Conservation (phyloP, 169 alveolate genomes). For the Cryptosporidium sp. region DNA sequence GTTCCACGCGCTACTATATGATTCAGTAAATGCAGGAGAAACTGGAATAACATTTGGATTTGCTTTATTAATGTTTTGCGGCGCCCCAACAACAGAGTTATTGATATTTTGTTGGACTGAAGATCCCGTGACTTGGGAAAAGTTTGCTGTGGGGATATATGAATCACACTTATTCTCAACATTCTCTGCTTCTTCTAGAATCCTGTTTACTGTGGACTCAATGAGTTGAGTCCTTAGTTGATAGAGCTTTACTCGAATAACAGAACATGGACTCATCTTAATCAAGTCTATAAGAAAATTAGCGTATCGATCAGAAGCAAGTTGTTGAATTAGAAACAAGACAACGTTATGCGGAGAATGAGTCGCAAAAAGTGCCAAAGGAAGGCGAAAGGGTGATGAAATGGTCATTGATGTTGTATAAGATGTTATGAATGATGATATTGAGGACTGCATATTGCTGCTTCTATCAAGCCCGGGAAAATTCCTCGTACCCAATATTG, state of each 20-base stretch:
- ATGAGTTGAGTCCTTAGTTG: conserved; percentile 59
- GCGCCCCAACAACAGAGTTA: neutral
- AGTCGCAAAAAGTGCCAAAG: conserved; percentile 63
- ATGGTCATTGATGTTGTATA: conserved; percentile 56
- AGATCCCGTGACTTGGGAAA: neutral
- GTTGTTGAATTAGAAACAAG: conserved; percentile 56
- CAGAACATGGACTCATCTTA: conserved; percentile 46
- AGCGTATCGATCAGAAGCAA: conserved; percentile 61
- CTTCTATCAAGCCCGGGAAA: conserved; percentile 70
- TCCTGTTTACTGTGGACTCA: conserved; percentile 63
- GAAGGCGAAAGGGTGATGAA: conserved; percentile 74
- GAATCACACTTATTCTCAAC: conserved; percentile 41
- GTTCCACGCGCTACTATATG: conserved; percentile 67
- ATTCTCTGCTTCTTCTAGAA: conserved; percentile 37
- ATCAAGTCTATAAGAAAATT: conserved; percentile 61
- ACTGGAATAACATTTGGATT: conserved; percentile 23
- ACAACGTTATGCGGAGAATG: conserved; percentile 69
- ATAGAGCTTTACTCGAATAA: conserved; percentile 49
- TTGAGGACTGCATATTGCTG: conserved; percentile 47
- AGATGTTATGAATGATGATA: conserved; percentile 61
- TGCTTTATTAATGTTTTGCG: conserved; percentile 19
- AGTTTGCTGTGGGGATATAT: conserved; percentile 1
- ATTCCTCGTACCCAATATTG: conserved; percentile 53
- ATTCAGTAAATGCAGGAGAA: conserved; percentile 68
- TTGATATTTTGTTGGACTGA: conserved; percentile 7